Evolutionary conservation across 345 rosid genomes (phyloP), one percentile per base, ranked within the genome.

Genomic region (Populus euphratica): DNA sequence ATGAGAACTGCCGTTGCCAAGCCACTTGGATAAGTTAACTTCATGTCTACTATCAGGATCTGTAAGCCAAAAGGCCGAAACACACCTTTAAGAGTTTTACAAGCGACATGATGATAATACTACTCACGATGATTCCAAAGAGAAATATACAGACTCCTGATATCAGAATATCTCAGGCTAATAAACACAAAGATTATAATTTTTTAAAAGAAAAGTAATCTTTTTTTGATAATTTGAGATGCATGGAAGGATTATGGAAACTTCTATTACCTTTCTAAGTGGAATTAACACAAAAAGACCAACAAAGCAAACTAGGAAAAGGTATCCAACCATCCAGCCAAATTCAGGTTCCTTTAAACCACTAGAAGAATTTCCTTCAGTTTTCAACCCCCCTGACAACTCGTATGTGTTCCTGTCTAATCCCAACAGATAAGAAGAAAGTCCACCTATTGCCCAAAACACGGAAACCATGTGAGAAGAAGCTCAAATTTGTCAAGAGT

Each of bases 1-100:
- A 95, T 95, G 82, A 95, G 96, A 72, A 95, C 97, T 4, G 97
- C 99, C 35, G 99, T 95, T 50, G 98, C 98, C 83, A 93, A 27
- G 67, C 99, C 99, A 79, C 88, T 95, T 23, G 99, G 99, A 78
- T 93, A 95, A 61, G 97, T 86, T 77, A 95, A 77, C 70, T 91
- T 85, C 68, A 93, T 91, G 83, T 95, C 99, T 44, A 95, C 85
- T 78, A 95, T 92, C 97, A 95, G 79, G 72, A 93, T 81, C 97
- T 92, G 86, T 52, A 18, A 47, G 20, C 4, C n/a, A 38, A 68
- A 68, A 68, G 44, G 47, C 43, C 43, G 36, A 36, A 38, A 16
- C 6, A 14, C 38, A 68, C 10, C 47, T 25, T 70, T 70, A 43
- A 13, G 59, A 44, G 27, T 12, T 47, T 13, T 13, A 14, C 50